Base-by-base conservation (phyloP, 179 eudicot species). In the Heliamphora pulchella region DNA sequence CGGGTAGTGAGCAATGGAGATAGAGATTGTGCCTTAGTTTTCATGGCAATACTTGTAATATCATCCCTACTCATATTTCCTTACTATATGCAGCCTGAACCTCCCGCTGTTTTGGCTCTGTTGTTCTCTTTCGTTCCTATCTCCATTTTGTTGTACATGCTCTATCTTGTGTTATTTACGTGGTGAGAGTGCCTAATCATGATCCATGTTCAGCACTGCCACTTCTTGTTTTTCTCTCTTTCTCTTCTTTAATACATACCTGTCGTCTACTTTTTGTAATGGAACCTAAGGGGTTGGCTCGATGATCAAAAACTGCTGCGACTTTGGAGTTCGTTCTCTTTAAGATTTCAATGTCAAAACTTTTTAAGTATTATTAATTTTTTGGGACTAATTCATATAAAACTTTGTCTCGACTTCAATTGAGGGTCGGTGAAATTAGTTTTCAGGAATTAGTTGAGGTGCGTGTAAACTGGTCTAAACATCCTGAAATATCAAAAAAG, bases 1-100 rank as follows among this genome's bases (percentile, higher is more conserved):
- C n/a, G 13, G 20, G 63, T 20, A 1, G 22, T 0, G 13, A 5
- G 78, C 66, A 41, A 74, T 39, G 78, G 17, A 41, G 47, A 76
- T 6, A 62, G 20, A 63, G 43, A 46, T 1, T 62, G 57, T 22
- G 79, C 79, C 0, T 0, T 63, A 22, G 11, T 77, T 77, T 63
- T 77, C 1, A 46, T 77, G 70, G 71, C 18, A 13, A 0, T 77
- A 3, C 68, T 77, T 0, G 8, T 48, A 18, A 51, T 62, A 47
- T 46, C 71, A 13, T 20, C 71, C 57, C 44, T 77, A 18, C 4
- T 77, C 13, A 62, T 63, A 5, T 77, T 77, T 62, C 79, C 79
- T 18, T 47, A 47, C 55, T 63, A 63, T 65, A 47, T 77, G 80
- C 72, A 63, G 44, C 61, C 31, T 63, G 80, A 77, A 77, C 61